Percentiles rank a stretch among this genome's conserved stretches.
Conservation (phyloP, 176 grass and related monocot species). For the Elymus sibiricus region DNA sequence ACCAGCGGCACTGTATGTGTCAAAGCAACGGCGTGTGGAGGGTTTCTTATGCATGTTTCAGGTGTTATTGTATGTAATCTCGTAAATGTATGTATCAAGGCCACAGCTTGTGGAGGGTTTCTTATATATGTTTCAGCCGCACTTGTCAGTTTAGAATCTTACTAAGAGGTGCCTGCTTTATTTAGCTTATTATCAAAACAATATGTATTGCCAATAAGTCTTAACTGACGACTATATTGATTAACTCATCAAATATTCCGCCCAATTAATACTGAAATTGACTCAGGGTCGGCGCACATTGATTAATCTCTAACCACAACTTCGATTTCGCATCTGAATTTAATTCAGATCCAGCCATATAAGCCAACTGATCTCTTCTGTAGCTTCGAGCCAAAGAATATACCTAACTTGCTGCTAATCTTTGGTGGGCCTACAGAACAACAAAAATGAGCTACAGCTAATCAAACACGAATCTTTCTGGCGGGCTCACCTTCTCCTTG, state of each 20-base stretch:
- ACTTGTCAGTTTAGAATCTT: no score
- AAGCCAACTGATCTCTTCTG: background rate
- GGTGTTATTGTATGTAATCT: no score
- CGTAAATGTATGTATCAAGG: background rate
- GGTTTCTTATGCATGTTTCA: no score
- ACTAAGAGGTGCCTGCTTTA: no score
- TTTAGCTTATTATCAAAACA: background rate
- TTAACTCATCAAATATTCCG: background rate
- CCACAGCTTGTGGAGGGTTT: no score
- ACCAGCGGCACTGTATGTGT: background rate
- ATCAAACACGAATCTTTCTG: background rate
- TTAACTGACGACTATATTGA: no score
- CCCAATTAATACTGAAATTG: background rate
- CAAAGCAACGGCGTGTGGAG: no score
- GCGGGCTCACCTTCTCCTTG: slow-evolving; percentile 58
- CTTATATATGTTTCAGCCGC: no score
- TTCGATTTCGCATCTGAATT: background rate
- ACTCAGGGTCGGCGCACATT: background rate
- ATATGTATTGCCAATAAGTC: background rate
- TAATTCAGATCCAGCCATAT: no score
- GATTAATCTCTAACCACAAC: background rate
- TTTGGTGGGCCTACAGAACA: background rate
- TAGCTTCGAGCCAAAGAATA: background rate
- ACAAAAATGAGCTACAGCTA: background rate
- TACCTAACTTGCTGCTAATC: background rate